Evolutionary conservation across 495 filamentous ascomycete species (phyloP).

Genomic region (Penicillium psychrofluorescens): DNA sequence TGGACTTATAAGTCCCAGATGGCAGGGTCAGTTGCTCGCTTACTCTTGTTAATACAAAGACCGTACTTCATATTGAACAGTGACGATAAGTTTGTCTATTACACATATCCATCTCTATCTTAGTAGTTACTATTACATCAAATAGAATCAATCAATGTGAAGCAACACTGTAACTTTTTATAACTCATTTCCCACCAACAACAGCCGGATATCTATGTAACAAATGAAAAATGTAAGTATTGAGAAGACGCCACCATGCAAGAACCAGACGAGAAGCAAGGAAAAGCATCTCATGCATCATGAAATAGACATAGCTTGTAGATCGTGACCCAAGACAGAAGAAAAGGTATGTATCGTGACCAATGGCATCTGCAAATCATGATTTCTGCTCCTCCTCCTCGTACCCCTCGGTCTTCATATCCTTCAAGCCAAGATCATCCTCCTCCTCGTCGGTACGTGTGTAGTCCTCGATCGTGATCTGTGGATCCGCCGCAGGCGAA

Average conservation of each 20-base stretch:
- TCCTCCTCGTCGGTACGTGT: constrained; percentile 82
- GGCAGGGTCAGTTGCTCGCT: too few relatives aligned
- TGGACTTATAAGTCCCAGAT: too few relatives aligned
- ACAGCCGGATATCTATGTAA: constrained; percentile 20
- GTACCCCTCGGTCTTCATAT: constrained; percentile 91
- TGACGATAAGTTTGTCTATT: too few relatives aligned
- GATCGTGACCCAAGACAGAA: constrained; percentile 8
- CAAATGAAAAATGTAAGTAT: constrained; percentile 9
- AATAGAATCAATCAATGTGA: too few relatives aligned
- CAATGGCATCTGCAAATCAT: not conserved
- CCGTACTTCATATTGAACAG: too few relatives aligned
- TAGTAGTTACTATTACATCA: too few relatives aligned
- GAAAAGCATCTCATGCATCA: constrained; percentile 22
- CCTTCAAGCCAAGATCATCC: constrained; percentile 79
- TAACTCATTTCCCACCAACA: constrained; percentile 8
- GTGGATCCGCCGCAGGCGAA: constrained; percentile 63
- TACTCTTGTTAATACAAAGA: too few relatives aligned
- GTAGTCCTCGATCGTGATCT: constrained; percentile 80
- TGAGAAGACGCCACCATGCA: constrained; percentile 17
- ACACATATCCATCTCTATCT: too few relatives aligned
- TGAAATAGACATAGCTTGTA: constrained; percentile 13
- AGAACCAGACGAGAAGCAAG: constrained; percentile 3
- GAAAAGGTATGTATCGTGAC: not conserved
- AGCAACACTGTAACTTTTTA: constrained; percentile 5
- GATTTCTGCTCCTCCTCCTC: constrained; percentile 45